These are phyloP conservation scores for Trypanosoma theileri DNA, from an alignment of 208 protist genomes.

Conservation along the genomic window DNA sequence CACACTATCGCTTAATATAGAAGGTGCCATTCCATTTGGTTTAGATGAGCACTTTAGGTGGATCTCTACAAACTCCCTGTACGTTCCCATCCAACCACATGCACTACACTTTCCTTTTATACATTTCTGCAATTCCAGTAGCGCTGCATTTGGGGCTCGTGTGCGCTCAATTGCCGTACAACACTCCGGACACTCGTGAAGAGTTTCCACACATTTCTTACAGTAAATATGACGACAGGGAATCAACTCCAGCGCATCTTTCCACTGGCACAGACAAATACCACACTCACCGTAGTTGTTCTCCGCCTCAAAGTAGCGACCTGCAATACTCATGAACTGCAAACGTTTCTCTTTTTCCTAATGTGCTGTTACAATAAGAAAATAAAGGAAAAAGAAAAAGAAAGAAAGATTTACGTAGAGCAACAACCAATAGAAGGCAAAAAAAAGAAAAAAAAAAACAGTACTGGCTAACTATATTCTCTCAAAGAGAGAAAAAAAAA, in stretches of 20 bases:
- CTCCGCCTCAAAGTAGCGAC: constrained; percentile 5
- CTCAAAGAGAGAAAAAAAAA: constrained; percentile 9
- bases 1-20: background rate
- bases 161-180: constrained; percentile 28
- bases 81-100: constrained; percentile 56
- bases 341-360: too few species aligned
- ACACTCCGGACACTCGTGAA: constrained; percentile 55
- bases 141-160: constrained; percentile 35
- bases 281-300: constrained; percentile 5
- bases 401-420: background rate
- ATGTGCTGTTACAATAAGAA: too few species aligned
- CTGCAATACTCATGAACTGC: background rate
- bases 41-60: constrained; percentile 35
- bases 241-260: constrained; percentile 33
- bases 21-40: constrained; percentile 13
- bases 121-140: constrained; percentile 49
- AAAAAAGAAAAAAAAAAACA: constrained; percentile 31
- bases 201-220: constrained; percentile 32
- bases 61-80: constrained; percentile 47
- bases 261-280: constrained; percentile 12
- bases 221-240: constrained; percentile 69
- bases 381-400: background rate
- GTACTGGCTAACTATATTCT: constrained; percentile 1
- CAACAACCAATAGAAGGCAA: constrained; percentile 7
- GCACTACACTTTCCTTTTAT: constrained; percentile 43